Evolutionary conservation across 2,329 filamentous ascomycete genomes (phyloP).

Genomic region (Beauveria sp.): DNA sequence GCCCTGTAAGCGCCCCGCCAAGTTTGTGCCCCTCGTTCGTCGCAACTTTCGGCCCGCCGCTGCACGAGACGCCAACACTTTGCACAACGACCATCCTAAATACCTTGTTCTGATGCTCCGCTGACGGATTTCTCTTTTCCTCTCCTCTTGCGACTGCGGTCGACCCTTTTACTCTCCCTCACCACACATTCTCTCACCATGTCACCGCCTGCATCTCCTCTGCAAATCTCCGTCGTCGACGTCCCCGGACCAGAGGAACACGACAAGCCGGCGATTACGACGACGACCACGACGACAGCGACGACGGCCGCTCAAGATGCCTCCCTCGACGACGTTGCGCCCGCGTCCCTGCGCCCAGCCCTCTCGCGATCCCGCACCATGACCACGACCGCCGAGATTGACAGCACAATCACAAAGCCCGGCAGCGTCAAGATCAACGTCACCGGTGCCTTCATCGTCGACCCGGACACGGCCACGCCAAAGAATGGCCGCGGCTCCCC

Average conservation of each 20-base stretch:
- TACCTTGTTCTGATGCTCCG: neutral
- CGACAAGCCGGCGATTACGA: slow-evolving; percentile 7
- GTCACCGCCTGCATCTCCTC: neutral
- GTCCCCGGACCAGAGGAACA: neutral
- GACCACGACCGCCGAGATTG: slow-evolving; percentile 50
- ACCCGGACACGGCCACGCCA: slow-evolving; percentile 59
- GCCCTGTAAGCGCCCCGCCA: neutral
- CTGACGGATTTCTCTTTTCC: neutral
- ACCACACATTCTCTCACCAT: neutral
- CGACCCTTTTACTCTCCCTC: neutral
- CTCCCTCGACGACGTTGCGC: neutral
- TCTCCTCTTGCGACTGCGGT: slow-evolving; percentile 1
- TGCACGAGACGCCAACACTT: neutral
- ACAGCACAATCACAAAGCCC: slow-evolving; percentile 53
- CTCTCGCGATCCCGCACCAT: slow-evolving; percentile 18
- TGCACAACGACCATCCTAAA: neutral
- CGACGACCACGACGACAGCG: neutral
- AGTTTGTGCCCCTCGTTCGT: neutral
- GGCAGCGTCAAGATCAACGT: slow-evolving; percentile 90
- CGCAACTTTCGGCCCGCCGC: too few species aligned
- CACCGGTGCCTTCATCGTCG: slow-evolving; percentile 91
- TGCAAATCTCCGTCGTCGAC: neutral
- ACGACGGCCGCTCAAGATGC: neutral
- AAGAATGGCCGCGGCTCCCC: slow-evolving; percentile 40
- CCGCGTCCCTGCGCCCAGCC: neutral